Percentiles rank a stretch among this genome's conserved stretches.
phyloP scores from a whole-genome alignment of 2,329 filamentous ascomycete genomes.

The Alternaria arborescens region DNA sequence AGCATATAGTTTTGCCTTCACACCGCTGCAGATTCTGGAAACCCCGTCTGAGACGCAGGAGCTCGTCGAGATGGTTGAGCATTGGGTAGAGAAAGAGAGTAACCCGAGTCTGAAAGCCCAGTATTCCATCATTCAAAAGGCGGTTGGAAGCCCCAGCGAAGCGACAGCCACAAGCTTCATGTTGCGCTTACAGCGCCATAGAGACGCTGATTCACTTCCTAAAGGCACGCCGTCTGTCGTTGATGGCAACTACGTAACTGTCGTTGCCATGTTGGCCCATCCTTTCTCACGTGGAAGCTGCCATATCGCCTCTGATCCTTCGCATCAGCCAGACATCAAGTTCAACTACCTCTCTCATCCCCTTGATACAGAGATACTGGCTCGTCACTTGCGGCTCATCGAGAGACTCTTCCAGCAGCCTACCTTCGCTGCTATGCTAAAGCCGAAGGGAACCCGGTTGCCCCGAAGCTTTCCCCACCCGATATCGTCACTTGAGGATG shows the following conservation, averaged over 20 bases:
- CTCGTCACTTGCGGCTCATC: slow-evolving; percentile 49
- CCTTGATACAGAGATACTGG: slow-evolving; percentile 53
- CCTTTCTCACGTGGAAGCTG: slow-evolving; percentile 54
- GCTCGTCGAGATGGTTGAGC: slow-evolving; percentile 14
- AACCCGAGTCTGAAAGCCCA: slow-evolving; percentile 16
- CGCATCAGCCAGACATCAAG: slow-evolving; percentile 49
- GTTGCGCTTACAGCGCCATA: slow-evolving; percentile 23
- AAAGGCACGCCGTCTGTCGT: slow-evolving; percentile 19
- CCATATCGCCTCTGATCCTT: slow-evolving; percentile 50
- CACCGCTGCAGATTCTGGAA: slow-evolving; percentile 30
- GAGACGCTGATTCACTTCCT: slow-evolving; percentile 20
- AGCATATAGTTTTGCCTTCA: slow-evolving; percentile 32
- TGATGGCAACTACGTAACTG: slow-evolving; percentile 27
- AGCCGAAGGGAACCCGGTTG: slow-evolving; percentile 21
- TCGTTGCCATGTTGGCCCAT: slow-evolving; percentile 35
- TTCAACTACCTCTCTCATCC: slow-evolving; percentile 57
- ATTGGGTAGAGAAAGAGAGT: slow-evolving; percentile 7
- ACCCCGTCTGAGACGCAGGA: slow-evolving; percentile 20
- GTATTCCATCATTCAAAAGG: slow-evolving; percentile 23
- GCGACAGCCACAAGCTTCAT: slow-evolving; percentile 29
- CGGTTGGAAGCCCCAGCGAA: slow-evolving; percentile 25
- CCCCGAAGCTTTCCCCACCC: slow-evolving; percentile 27
- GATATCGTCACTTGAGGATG: slow-evolving; percentile 22
- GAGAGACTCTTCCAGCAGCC: slow-evolving; percentile 35
- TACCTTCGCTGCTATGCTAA: slow-evolving; percentile 16